Base-by-base conservation (phyloP, 2,329 filamentous ascomycete species). In the Aspergillus oerlinghausenensis region DNA sequence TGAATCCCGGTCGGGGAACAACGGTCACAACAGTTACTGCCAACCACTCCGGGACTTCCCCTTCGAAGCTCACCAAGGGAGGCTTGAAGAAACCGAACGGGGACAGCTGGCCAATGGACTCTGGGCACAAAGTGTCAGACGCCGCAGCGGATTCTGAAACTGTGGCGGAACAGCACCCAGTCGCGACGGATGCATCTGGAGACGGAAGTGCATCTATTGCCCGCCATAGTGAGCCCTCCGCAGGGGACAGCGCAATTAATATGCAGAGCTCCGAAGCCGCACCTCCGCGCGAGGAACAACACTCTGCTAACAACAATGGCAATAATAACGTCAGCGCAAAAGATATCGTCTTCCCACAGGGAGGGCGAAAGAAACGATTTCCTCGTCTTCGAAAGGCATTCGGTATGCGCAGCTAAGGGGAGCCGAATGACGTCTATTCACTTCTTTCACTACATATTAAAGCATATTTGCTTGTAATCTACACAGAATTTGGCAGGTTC, bases 341-440 rank as follows among this genome's bases (percentile, higher is more conserved):
- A n/a, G 66, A 73, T 35, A 63, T 74, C 19, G 67, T 69, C n/a
- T 67, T 73, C 35, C 67, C 70, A 45, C 64, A 67, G 4, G 66
- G 67, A 21, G 75, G 71, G 38, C 77, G 75, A 57, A 79, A 78
- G 67, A 79, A 77, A 62, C 74, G 74, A 55, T 79, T 79, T 52
- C 73, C 73, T 8, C 66, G 73, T 55, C 65, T 79, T 52, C 71
- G 76, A 47, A 77, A 75, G 57, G 77, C 76, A 21, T 76, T 79
- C 59, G 73, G 76, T 23, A 63, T 79, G 58, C 69, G 70, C 10
- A 51, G 42, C 21, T 63, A 51, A 51, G 17, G 17, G 8, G 10
- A 7, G 9, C 19, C 17, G 40, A 23, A n/a, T 26, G 23, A 38
- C 32, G 17, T 32, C 35, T 40, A 17, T n/a, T 47, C 21, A 14